Evolutionary conservation across 2,329 filamentous ascomycete genomes (phyloP), one percentile per base, ranked within the genome.

Genomic region (Didymella pomorum): DNA sequence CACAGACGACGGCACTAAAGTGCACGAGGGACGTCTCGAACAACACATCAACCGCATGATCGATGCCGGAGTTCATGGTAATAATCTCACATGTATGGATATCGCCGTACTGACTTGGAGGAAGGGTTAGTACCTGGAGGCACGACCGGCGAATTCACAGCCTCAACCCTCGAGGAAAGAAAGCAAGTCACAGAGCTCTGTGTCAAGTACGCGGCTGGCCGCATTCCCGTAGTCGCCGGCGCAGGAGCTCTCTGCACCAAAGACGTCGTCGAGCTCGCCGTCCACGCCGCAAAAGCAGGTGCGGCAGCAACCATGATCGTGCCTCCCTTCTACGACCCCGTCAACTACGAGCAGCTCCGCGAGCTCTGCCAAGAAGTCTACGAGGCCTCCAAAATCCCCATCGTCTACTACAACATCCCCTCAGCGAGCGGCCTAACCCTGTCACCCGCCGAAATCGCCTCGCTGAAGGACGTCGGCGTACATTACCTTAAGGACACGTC

Each of bases 321-420:
- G 0, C 81, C 81, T 5, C 81, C 81, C 0, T 83, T 79, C 70
- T 83, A 83, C 61, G 81, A 83, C 43, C 74, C 81, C 0, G 71
- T 79, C 28, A 79, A 70, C 57, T 61, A 80, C 20, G 69, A 71
- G 18, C 73, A 80, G 43, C 71, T 83, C 29, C 71, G 71, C 1
- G 78, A 78, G 54, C 60, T 79, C 21, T 68, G 83, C 55, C 55
- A 54, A 1, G 81, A 81, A 35, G 77, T 83, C 25, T 73, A 79
- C 54, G 64, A 69, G 8, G 77, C 71, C 0, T 78, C 76, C 3
- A 68, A 73, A 1, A 70, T 83, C 12, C 79, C 80, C 0, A 81
- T 83, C 25, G 73, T 83, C 60, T 84, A 79, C 70, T 84, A 84
- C 70, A 82, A 84, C 58, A 84, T 84, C 44, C 82, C 82, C 2